Conservation (phyloP, 352 stramenopile species). For the Globisporangium abappressorium region DNA sequence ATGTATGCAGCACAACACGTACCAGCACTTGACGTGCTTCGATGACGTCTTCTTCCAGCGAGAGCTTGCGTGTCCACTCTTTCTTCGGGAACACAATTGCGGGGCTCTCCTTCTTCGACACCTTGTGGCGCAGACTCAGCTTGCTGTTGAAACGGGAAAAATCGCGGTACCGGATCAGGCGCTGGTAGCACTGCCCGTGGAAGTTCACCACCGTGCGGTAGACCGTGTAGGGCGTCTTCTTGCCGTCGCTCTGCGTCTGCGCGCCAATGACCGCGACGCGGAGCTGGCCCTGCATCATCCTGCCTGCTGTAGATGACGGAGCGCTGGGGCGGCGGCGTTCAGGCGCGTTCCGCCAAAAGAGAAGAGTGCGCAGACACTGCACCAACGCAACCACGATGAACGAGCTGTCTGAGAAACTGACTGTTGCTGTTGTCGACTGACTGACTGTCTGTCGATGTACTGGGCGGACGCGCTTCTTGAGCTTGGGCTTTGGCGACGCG, state of each 20-base stretch:
- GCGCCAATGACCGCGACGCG: constrained; percentile 68
- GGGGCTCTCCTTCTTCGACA: constrained; percentile 11
- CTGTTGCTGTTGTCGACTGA: not conserved
- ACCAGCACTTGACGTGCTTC: constrained; percentile 70
- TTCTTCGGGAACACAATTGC: constrained; percentile 43
- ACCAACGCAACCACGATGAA: constrained; percentile 7
- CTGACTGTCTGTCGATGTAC: not conserved
- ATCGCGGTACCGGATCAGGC: constrained; percentile 64
- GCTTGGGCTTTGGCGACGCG: not conserved
- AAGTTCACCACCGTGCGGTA: constrained; percentile 75
- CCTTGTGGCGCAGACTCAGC: constrained; percentile 32
- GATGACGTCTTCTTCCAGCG: constrained; percentile 52
- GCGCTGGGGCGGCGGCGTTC: not conserved
- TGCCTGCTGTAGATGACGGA: not conserved
- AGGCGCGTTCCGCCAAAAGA: constrained; percentile 4
- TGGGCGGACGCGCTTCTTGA: not conserved
- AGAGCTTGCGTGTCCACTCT: constrained; percentile 51
- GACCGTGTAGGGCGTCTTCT: constrained; percentile 49
- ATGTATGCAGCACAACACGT: constrained; percentile 9
- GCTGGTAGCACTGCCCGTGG: constrained; percentile 60
- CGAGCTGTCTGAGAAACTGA: not conserved
- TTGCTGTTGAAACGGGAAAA: constrained; percentile 49
- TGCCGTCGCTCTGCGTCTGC: constrained; percentile 39
- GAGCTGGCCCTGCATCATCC: constrained; percentile 33
- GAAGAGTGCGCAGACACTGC: constrained; percentile 1